Evolutionary conservation across 176 grass and related monocot genomes (phyloP), one percentile per base, ranked within the genome.

Genomic region (Pontederia crassipes): DNA sequence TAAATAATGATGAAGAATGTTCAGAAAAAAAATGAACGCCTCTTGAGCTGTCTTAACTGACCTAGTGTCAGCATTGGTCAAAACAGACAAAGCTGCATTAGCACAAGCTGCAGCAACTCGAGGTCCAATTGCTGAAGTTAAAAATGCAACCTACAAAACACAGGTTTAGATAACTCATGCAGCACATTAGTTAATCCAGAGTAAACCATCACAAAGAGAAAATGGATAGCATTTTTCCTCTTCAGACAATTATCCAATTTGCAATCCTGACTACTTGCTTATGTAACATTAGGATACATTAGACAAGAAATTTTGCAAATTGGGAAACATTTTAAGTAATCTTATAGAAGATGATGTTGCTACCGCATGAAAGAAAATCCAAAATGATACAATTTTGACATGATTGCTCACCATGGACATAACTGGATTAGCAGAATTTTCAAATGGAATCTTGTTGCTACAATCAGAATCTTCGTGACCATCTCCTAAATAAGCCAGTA

Each of bases 21-120:
- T 40, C 32, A 7, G 6, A 7, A 40, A 40, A 40, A 40, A 40
- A 40, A 40, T 40, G 32, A 40, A 40, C 6, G 32, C 32, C 2
- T 40, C 6, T 40, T 40, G 32, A 69, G 28, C 66, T 69, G 12
- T 12, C 13, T 16, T 10, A 6, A 56, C 52, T 54, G 62, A 89
- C 86, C 86, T 91, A 46, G 81, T 78, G 77, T 85, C 79, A 51
- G 78, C 84, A 79, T 72, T 79, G 1, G 92, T 97, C 60, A 97
- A 78, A 59, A 78, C 74, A 75, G 76, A 88, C 64, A 97, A 56
- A 47, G 87, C 84, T 12, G 84, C 84, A 83, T 69, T 82, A 65
- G 87, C 84, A 54, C 84, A 91, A 24, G 92, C 82, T 79, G 86
- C 86, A 55, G 86, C 91, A 82, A 95, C 83, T 95, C 91, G 89